Conservation (phyloP, 345 rosid species). For the Syzygium oleosum region DNA sequence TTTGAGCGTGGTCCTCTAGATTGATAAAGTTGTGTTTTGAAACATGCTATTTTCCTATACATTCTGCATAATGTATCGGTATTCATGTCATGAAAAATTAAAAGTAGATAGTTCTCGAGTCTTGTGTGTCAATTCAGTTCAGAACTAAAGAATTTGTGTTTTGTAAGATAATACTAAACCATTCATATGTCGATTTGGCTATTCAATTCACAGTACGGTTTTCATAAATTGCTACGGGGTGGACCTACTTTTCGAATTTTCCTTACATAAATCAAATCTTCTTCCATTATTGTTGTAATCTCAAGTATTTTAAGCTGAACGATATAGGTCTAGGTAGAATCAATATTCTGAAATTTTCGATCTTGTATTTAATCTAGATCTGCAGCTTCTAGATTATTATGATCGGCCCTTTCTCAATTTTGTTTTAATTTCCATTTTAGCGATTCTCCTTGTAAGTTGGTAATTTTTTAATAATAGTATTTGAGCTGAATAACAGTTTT, state of each 20-base stretch:
- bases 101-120: too few species aligned
- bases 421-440: neutral
- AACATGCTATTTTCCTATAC: too few species aligned
- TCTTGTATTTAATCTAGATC: neutral
- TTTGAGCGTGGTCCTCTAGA: neutral
- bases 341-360: neutral
- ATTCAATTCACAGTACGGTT: neutral
- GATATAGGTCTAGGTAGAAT: neutral
- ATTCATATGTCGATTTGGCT: neutral
- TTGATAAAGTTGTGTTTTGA: neutral
- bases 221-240: neutral
- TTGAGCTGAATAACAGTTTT: too few species aligned
- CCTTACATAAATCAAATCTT: neutral
- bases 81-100: neutral
- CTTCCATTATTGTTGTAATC: neutral
- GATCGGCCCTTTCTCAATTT: neutral
- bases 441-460: neutral
- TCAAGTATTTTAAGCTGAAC: neutral
- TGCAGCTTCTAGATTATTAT: neutral
- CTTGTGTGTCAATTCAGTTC: neutral
- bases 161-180: neutral
- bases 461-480: too few species aligned
- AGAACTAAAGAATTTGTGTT: neutral
- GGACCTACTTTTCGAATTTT: neutral
- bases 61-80: too few species aligned